Conservation (phyloP, 176 grass and related monocot species). For the Tuctoria greenei region DNA sequence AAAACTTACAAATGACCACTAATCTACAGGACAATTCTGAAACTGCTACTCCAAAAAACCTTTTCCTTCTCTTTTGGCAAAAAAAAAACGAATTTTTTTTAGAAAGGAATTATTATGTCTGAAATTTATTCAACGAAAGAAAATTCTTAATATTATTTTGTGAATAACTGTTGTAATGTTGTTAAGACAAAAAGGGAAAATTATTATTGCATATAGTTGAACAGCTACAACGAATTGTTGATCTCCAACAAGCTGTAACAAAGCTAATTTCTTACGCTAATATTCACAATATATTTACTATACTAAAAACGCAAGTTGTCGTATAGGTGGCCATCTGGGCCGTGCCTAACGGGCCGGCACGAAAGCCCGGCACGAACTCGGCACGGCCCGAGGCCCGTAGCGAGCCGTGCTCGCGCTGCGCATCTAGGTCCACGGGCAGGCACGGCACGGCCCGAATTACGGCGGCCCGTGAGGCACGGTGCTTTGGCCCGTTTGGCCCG, state of each 20-base stretch:
- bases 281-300: neutral
- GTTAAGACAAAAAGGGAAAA: neutral
- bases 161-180: neutral
- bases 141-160: neutral
- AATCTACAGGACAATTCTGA: neutral
- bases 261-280: neutral
- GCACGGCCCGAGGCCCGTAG: too few species aligned
- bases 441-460: too few species aligned
- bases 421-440: too few species aligned
- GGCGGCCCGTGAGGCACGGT: too few species aligned
- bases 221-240: neutral
- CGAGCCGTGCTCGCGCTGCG: too few species aligned
- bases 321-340: neutral
- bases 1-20: neutral
- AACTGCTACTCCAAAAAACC: neutral
- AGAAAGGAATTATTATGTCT: slow-evolving; percentile 21
- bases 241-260: neutral
- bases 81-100: neutral
- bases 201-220: neutral
- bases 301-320: too few species aligned
- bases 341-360: too few species aligned
- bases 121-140: neutral
- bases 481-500: too few species aligned
- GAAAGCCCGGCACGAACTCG: too few species aligned
- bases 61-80: neutral